Conservation (phyloP, 2,329 filamentous ascomycete species). For the Gaeumannomyces sp. region DNA sequence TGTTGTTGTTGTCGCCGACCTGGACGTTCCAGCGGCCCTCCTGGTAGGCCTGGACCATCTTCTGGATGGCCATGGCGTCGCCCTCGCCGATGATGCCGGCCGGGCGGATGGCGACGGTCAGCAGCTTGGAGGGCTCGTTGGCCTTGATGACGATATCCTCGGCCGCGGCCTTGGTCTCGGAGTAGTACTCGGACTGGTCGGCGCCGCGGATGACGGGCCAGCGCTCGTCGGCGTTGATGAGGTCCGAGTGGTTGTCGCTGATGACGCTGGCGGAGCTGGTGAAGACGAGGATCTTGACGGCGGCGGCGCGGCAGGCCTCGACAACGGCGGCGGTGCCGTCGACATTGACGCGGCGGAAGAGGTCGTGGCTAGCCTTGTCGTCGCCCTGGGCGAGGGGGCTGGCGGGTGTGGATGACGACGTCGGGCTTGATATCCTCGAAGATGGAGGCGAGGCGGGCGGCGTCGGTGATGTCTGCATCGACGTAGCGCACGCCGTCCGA, state of each 20-base stretch:
- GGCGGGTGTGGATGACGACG: conserved; percentile 87
- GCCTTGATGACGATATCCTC: conserved; percentile 74
- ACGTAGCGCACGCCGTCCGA: conserved; percentile 58
- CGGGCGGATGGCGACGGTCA: conserved; percentile 77
- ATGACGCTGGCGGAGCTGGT: conserved; percentile 86
- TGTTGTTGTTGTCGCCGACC: conserved; percentile 63
- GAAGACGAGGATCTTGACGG: conserved; percentile 79
- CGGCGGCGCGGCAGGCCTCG: conserved; percentile 61
- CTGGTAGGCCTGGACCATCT: conserved; percentile 66
- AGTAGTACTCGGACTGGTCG: conserved; percentile 74
- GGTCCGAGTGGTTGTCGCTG: conserved; percentile 71
- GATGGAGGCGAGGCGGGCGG: conserved; percentile 51
- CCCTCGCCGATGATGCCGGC: conserved; percentile 88
- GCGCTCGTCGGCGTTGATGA: conserved; percentile 78
- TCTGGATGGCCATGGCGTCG: conserved; percentile 69
- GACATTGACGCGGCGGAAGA: conserved; percentile 80
- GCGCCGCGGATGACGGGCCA: conserved; percentile 70
- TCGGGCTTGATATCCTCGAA: conserved; percentile 66
- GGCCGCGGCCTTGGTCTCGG: conserved; percentile 82
- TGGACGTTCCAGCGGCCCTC: conserved; percentile 68
- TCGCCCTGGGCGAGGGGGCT: conserved; percentile 56
- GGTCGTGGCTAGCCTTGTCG: conserved; percentile 46
- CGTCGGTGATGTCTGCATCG: conserved; percentile 72
- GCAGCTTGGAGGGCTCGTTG: conserved; percentile 53
- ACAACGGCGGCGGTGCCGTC: conserved; percentile 77